Evolutionary conservation across 495 filamentous ascomycete species (phyloP), one percentile per base, ranked within the genome.

Genomic region (Xanthoparmelia taractica): DNA sequence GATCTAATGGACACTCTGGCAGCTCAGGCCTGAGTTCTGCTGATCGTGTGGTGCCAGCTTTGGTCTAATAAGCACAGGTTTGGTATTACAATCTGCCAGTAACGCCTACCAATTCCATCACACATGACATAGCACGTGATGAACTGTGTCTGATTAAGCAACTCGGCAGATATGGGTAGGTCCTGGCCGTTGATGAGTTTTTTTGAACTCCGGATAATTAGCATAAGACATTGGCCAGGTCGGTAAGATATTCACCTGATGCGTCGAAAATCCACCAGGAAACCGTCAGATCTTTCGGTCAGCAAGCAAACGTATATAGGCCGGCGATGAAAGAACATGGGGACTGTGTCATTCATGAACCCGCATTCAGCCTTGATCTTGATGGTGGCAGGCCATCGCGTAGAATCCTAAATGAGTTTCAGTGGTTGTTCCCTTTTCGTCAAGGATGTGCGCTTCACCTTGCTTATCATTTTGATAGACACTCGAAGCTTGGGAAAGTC

Each of bases 101-200:
- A 75, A 67, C 71, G 87, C 85, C 91, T 54, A 54, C 50, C 50
- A 65, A 97, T 89, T 45, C 91, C 88, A 73, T 97, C 93, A 67
- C 94, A 97, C 74, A 88, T 89, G 17, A 90, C 80, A 72, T 90
- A 84, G 64, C 89, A 94, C 29, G 75, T 75, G 50, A 97, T 78
- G 20, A 71, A 75, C 54, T 93, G 85, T 12, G 78, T 79, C 13
- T 76, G 65, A 11, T 69, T 74, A 12, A 77, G 79, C 48, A 96
- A 67, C 0, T 82, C 74, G 1, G 80, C 84, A 20, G 75, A 76
- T 61, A 96, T 86, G 8, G 65, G 34, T 27, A 71, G 37, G 31
- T 70, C 58, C 43, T 66, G 70, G 48, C 58, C 80, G 71, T 65
- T 77, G 61, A 84, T 78, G 8, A 97, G 71, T 63, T 86, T 88